These are phyloP conservation scores for Nemania bipapillata DNA, from an alignment of 2,329 filamentous ascomycete genomes.

Conservation along the genomic window DNA sequence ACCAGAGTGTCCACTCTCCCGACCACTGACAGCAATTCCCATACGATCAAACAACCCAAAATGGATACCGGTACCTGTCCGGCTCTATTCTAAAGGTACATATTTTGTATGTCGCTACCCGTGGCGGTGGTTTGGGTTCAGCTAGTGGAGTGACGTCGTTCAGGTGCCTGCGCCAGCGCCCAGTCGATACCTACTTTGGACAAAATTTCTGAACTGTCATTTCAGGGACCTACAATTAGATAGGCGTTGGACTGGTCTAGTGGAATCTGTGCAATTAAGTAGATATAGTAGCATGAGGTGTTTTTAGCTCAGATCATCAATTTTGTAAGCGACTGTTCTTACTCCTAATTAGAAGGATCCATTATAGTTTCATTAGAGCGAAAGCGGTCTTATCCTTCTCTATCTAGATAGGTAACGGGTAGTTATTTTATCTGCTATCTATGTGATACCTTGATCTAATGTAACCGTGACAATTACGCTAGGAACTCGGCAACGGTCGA, in stretches of 20 bases:
- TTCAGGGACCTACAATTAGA: neutral
- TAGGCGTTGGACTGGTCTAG: too few species aligned
- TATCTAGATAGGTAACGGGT: neutral
- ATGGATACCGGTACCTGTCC: too few species aligned
- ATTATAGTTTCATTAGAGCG: slow-evolving; percentile 2
- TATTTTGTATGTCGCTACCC: neutral
- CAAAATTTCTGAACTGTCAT: neutral
- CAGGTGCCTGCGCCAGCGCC: neutral
- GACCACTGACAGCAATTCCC: slow-evolving; percentile 27
- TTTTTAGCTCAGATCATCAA: too few species aligned
- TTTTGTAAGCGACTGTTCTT: neutral
- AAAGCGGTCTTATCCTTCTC: neutral
- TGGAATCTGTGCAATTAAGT: too few species aligned
- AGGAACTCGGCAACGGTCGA: slow-evolving; percentile 15
- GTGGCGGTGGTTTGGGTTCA: slow-evolving; percentile 12
- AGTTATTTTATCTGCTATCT: too few species aligned
- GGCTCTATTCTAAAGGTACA: neutral
- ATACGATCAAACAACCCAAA: slow-evolving; percentile 15
- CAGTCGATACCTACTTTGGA: neutral
- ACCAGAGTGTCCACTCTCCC: neutral
- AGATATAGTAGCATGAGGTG: too few species aligned
- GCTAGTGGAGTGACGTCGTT: slow-evolving; percentile 31
- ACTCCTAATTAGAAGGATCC: neutral
- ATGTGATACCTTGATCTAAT: neutral
- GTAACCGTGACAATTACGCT: neutral